Percentiles rank a stretch among this genome's conserved stretches.
These are phyloP conservation scores for Cercospora sp. DNA, from an alignment of 2,329 filamentous ascomycete genomes.

Conservation along the genomic window DNA sequence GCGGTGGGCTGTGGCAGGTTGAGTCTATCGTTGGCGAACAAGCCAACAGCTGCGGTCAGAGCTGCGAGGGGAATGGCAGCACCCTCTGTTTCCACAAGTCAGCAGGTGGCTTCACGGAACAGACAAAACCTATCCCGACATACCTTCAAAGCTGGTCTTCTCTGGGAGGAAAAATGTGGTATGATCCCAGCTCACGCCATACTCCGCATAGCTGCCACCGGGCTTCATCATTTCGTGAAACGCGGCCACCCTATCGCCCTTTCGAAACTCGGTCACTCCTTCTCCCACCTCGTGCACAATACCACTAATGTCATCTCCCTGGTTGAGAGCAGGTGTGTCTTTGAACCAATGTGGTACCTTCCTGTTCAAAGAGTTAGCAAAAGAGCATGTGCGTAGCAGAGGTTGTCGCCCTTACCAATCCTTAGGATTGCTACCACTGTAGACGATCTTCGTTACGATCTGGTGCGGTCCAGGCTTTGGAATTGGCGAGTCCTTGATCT, in stretches of 20 bases:
- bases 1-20: constrained; percentile 46
- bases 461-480: constrained; percentile 42
- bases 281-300: constrained; percentile 57
- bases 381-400: not conserved
- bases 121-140: not conserved
- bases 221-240: constrained; percentile 55
- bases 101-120: too few relatives aligned
- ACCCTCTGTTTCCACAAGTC: constrained; percentile 42
- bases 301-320: constrained; percentile 42
- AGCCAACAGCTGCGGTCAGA: constrained; percentile 49
- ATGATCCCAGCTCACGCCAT: constrained; percentile 57
- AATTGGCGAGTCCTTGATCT: constrained; percentile 45
- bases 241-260: constrained; percentile 59
- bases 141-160: constrained; percentile 55
- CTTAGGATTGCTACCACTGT: constrained; percentile 39
- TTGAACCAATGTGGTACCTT: constrained; percentile 28
- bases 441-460: constrained; percentile 38
- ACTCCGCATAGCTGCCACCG: constrained; percentile 62
- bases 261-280: constrained; percentile 59
- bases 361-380: constrained; percentile 9
- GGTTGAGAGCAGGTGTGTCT: too few relatives aligned
- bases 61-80: constrained; percentile 51
- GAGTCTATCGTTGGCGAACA: constrained; percentile 44
- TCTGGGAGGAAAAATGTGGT: constrained; percentile 60
- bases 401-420: constrained; percentile 28